A percentile compares a stretch with the other conserved stretches of the same genome.
These are phyloP conservation scores for Helicocarpus griseus DNA, from an alignment of 2,329 filamentous ascomycete genomes.

Conservation along the genomic window DNA sequence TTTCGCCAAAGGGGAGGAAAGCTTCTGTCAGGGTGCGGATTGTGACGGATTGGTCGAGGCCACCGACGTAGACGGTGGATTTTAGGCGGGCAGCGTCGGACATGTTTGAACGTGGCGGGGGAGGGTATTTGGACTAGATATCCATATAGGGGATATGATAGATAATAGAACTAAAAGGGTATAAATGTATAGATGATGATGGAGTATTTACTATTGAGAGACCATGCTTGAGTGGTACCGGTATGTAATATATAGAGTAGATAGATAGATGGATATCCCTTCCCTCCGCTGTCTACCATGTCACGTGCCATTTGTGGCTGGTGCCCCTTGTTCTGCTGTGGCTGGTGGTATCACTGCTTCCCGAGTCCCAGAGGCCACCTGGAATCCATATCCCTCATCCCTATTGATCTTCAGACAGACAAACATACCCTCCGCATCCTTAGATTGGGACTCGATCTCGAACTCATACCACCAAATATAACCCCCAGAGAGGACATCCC, in stretches of 20 bases:
- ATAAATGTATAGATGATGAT: no score
- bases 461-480: no score
- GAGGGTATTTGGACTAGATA: not conserved
- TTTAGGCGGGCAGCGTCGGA: constrained; percentile 75
- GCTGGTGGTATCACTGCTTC: no score
- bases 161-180: not conserved
- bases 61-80: constrained; percentile 85
- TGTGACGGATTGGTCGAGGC: constrained; percentile 71
- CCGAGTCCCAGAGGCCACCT: no score
- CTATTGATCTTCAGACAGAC: no score
- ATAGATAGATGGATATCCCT: no score
- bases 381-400: no score
- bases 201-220: not conserved
- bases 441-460: no score
- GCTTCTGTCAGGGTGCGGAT: constrained; percentile 70
- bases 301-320: not conserved
- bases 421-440: no score
- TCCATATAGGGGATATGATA: not conserved
- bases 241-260: not conserved
- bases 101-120: constrained; percentile 45
- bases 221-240: not conserved
- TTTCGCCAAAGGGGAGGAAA: constrained; percentile 94
- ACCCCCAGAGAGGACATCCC: not conserved
- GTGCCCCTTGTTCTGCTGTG: not conserved
- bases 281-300: no score